phyloP scores from a whole-genome alignment of 2,329 filamentous ascomycete genomes.

The Ascochyta fabae region DNA sequence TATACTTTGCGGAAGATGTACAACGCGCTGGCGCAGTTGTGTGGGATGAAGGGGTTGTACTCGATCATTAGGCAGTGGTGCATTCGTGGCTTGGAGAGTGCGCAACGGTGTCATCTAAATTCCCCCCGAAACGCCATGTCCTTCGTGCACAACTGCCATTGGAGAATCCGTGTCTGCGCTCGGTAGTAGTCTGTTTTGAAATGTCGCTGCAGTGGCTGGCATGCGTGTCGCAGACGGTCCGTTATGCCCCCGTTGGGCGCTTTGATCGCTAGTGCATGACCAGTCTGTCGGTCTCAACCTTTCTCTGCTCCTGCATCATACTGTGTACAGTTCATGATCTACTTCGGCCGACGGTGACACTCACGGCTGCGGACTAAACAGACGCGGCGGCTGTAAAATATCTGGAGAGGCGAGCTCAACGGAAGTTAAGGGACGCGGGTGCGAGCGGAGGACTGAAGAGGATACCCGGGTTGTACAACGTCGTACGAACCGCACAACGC shows the following conservation, averaged over 20 bases:
- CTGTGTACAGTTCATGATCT: background rate
- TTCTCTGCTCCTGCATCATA: background rate
- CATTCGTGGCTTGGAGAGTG: background rate
- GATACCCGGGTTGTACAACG: background rate
- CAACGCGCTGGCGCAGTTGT: background rate
- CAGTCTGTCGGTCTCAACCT: background rate
- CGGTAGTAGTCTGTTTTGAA: background rate
- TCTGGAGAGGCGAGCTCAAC: background rate
- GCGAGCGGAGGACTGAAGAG: background rate
- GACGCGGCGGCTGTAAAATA: constrained; percentile 1
- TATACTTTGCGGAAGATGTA: background rate
- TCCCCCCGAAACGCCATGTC: background rate
- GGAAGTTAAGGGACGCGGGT: constrained; percentile 1
- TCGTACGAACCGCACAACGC: constrained; percentile 3
- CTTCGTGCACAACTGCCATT: background rate
- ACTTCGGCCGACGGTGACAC: constrained; percentile 3
- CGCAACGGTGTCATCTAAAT: background rate
- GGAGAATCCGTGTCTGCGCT: background rate
- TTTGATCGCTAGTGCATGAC: background rate
- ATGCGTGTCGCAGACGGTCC: background rate
- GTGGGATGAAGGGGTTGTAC: background rate
- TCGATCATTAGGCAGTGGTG: background rate
- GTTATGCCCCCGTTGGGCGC: background rate
- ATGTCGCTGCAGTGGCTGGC: background rate
- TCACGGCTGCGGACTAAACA: background rate